A percentile compares a stretch with the other conserved stretches of the same genome.
Conservation (phyloP, 805 yeast genomes). For the Wickerhamomyces mucosus region DNA sequence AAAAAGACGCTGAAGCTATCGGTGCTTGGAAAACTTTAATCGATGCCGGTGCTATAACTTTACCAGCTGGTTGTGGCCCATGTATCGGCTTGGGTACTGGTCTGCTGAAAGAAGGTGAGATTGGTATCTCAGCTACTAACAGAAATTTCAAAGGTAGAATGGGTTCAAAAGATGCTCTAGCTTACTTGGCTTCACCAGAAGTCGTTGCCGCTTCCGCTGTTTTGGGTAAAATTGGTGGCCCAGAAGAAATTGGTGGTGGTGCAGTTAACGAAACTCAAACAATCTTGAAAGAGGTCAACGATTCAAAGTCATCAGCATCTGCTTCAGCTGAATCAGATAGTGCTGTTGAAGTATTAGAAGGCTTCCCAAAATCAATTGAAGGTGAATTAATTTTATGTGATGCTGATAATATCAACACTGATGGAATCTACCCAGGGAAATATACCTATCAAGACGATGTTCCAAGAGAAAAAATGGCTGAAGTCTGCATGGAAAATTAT, state of each 20-base stretch:
- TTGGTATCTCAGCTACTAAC: slow-evolving; percentile 97
- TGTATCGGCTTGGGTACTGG: slow-evolving; percentile 98
- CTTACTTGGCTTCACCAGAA: slow-evolving; percentile 94
- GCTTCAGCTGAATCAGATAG: slow-evolving; percentile 26
- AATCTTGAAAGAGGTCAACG: slow-evolving; percentile 28
- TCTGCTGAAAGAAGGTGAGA: slow-evolving; percentile 87
- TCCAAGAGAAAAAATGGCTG: slow-evolving; percentile 91
- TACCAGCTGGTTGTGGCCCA: slow-evolving; percentile 99
- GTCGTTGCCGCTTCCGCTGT: slow-evolving; percentile 98
- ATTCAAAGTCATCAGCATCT: slow-evolving; percentile 12
- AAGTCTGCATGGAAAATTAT: slow-evolving; percentile 98
- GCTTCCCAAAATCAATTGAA: slow-evolving; percentile 80
- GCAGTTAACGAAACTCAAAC: slow-evolving; percentile 41
- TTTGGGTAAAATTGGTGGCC: slow-evolving; percentile 88
- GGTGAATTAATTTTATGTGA: slow-evolving; percentile 95
- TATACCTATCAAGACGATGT: slow-evolving; percentile 98
- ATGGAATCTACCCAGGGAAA: slow-evolving; percentile 98
- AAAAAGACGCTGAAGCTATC: slow-evolving; percentile 77
- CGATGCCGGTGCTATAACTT: slow-evolving; percentile 88
- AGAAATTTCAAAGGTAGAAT: slow-evolving; percentile 98
- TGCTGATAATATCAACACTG: slow-evolving; percentile 95
- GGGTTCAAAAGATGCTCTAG: slow-evolving; percentile 96
- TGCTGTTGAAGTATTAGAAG: slow-evolving; percentile 70
- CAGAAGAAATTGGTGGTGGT: slow-evolving; percentile 70
- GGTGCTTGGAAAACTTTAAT: slow-evolving; percentile 91